phyloP scores from a whole-genome alignment of 2,329 filamentous ascomycete species.

The Aspergillus alliaceus region DNA sequence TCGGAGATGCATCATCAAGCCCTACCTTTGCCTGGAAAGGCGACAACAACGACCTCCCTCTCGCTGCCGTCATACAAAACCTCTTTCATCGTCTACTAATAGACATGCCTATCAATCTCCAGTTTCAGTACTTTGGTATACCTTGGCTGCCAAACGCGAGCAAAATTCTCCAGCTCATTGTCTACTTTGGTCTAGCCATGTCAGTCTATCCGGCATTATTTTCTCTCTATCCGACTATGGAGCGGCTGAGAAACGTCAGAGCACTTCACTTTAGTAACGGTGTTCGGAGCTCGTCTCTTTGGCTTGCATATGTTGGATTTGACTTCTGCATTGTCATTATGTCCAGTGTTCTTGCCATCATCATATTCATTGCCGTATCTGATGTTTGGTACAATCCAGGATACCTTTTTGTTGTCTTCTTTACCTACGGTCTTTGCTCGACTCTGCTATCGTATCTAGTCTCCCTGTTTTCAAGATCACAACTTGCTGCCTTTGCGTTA shows the following conservation, averaged over 20 bases:
- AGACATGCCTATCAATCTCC: slow-evolving; percentile 67
- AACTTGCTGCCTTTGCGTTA: slow-evolving; percentile 82
- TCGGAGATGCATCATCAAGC: slow-evolving; percentile 60
- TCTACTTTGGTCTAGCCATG: slow-evolving; percentile 80
- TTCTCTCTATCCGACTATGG: slow-evolving; percentile 81
- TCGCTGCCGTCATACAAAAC: slow-evolving; percentile 57
- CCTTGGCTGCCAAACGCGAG: slow-evolving; percentile 70
- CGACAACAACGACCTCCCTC: slow-evolving; percentile 59
- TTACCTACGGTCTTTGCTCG: slow-evolving; percentile 77
- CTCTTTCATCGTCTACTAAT: slow-evolving; percentile 65
- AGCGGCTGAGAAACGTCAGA: slow-evolving; percentile 75
- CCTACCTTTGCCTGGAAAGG: slow-evolving; percentile 72
- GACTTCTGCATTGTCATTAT: slow-evolving; percentile 74
- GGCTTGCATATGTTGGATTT: slow-evolving; percentile 79
- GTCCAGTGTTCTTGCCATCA: slow-evolving; percentile 64
- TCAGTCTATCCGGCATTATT: slow-evolving; percentile 82
- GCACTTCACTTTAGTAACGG: slow-evolving; percentile 91
- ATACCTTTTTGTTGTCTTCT: slow-evolving; percentile 79
- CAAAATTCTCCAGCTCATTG: slow-evolving; percentile 72
- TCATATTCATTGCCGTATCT: slow-evolving; percentile 65
- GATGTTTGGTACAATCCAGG: slow-evolving; percentile 73
- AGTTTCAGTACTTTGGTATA: slow-evolving; percentile 73
- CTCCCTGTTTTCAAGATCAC: slow-evolving; percentile 75
- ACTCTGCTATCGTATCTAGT: slow-evolving; percentile 77
- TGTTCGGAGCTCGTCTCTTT: slow-evolving; percentile 76